Base-by-base conservation (phyloP, 352 stramenopile species). In the Globisporangium nagaii region DNA sequence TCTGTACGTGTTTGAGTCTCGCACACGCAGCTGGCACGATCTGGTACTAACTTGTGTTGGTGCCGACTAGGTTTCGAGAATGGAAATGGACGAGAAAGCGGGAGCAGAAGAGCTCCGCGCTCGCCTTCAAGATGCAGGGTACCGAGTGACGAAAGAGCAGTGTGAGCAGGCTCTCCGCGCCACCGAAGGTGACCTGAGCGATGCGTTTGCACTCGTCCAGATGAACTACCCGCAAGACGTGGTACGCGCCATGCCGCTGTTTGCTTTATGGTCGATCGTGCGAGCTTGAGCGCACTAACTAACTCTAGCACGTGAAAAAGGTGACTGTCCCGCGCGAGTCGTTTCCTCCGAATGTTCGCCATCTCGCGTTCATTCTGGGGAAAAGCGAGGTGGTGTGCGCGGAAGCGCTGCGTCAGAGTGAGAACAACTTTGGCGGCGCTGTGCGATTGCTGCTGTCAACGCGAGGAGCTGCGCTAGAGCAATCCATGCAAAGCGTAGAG, bases 381-480 rank as follows among this genome's bases (percentile, higher is more conserved):
- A 71, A 71, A 41, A 66, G 69, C 28, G 64, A 84, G 32, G 36
- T 66, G n/a, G 57, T 75, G 5, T 93, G 82, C 43, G 70, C 70
- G 9, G 68, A 88, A 42, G 79, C 78, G 0, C 60, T 93, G 37
- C 69, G 62, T 3, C 67, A 79, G 43, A 79, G 67, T 12, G 61
- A 80, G 20, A 60, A 79, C 34, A 86, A 74, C 44, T 62, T 85
- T 19, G 65, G 72, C 7, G 60, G 60, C 17, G 79, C 79, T 19
- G 60, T 93, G 22, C 61, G 79, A 13, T 60, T 90, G n/a, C 56
- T 92, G 19, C 55, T 92, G 4, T 85, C 81, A 22, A 34, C 52
- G 7, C 36, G 56, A 28, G 67, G 68, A 12, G 28, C 7, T 30
- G 73, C 86, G 9, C 45, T 83, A 7, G 72, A 71, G 39, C 49